Percentiles rank a stretch among this genome's conserved stretches.
Conservation (phyloP, 2,329 filamentous ascomycete genomes). For the Ophiocordyceps sinensis region DNA sequence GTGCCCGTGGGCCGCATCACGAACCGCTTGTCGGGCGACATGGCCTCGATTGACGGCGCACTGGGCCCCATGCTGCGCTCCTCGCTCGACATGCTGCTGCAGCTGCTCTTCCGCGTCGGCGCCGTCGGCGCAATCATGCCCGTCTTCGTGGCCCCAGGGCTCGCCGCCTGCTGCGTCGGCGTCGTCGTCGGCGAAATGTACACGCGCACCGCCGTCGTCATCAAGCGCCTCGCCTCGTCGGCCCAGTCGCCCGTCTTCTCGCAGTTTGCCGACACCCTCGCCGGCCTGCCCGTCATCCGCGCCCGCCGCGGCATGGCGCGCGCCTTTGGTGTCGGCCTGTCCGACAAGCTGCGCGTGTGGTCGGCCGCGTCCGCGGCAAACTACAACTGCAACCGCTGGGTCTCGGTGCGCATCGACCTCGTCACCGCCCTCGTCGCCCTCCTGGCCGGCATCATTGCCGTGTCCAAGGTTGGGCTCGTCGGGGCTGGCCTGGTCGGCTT, state of each 20-base stretch:
- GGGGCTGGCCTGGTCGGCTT: conserved; percentile 40
- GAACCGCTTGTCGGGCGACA: conserved; percentile 42
- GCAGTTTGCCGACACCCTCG: conserved; percentile 38
- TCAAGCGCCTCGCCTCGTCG: conserved; percentile 30
- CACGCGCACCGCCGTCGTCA: conserved; percentile 30
- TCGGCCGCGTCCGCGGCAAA: conserved; percentile 32
- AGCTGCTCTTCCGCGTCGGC: conserved; percentile 29
- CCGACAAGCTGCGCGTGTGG: conserved; percentile 32
- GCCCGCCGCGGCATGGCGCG: conserved; percentile 32
- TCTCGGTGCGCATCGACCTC: conserved; percentile 38
- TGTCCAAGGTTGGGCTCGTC: conserved; percentile 29
- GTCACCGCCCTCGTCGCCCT: conserved; percentile 37
- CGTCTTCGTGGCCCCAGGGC: conserved; percentile 31
- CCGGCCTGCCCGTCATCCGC: conserved; percentile 36
- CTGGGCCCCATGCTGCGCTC: conserved; percentile 30
- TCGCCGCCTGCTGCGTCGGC: conserved; percentile 29
- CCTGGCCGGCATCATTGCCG: conserved; percentile 36
- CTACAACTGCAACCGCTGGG: conserved; percentile 44
- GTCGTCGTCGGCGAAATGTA: conserved; percentile 34
- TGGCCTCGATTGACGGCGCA: conserved; percentile 36
- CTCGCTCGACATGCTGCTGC: conserved; percentile 25
- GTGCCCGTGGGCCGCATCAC: conserved; percentile 37
- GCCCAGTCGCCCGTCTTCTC: conserved; percentile 40
- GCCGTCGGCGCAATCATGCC: conserved; percentile 37
- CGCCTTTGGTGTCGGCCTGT: conserved; percentile 33